These are phyloP conservation scores for Catharanthus roseus DNA, from an alignment of 257 asterid species.

Conservation along the genomic window DNA sequence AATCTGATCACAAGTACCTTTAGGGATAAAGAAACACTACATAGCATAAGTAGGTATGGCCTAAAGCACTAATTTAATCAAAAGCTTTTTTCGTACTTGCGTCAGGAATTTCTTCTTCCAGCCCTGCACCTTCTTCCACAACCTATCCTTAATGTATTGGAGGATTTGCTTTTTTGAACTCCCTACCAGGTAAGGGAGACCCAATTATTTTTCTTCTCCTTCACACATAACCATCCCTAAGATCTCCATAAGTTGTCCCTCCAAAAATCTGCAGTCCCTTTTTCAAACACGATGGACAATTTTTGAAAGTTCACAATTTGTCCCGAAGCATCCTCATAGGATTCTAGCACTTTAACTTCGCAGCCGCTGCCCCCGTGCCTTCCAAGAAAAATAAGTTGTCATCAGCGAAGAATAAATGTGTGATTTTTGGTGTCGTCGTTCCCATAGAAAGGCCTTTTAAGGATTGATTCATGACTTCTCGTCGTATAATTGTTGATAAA, in stretches of 20 bases:
- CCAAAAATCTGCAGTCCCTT: not conserved
- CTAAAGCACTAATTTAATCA: not conserved
- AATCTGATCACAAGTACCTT: no score
- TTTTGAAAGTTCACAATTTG: not conserved
- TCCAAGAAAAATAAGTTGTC: not conserved
- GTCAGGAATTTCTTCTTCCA: not conserved
- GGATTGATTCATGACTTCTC: no score
- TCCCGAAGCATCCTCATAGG: not conserved
- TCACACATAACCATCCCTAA: no score
- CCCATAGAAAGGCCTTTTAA: not conserved
- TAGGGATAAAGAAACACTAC: no score
- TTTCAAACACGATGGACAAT: not conserved
- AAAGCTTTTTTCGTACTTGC: not conserved
- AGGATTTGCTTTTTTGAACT: not conserved
- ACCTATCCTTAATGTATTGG: not conserved
- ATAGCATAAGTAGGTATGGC: no score
- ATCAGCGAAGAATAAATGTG: not conserved
- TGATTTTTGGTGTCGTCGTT: not conserved
- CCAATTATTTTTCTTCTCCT: no score
- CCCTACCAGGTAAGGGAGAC: not conserved
- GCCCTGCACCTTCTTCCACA: not conserved
- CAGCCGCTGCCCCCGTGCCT: not conserved
- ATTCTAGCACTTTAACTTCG: no score
- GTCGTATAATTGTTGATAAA: not conserved
- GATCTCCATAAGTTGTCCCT: no score